Evolutionary conservation across 306 rosid species (phyloP).

Genomic region (Cercis canadensis): DNA sequence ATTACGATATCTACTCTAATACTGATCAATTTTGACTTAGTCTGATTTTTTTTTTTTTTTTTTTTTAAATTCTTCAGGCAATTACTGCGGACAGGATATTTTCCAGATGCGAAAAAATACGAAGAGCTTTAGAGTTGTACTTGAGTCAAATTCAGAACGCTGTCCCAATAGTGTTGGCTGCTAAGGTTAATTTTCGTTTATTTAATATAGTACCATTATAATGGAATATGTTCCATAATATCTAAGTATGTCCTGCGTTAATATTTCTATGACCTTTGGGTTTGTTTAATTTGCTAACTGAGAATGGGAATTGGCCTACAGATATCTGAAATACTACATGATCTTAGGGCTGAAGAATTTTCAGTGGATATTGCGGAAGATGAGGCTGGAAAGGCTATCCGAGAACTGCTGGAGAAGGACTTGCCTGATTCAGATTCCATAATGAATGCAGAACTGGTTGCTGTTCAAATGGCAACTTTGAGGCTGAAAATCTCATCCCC

Average conservation of each 20-base stretch:
- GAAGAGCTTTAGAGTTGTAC: constrained; percentile 41
- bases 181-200: constrained; percentile 51
- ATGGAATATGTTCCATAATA: no score
- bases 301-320: constrained; percentile 33
- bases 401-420: constrained; percentile 44
- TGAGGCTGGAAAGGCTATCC: constrained; percentile 55
- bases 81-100: constrained; percentile 48
- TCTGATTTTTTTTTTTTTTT: no score
- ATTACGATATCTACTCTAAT: not conserved
- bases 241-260: no score
- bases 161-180: constrained; percentile 57
- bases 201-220: not conserved
- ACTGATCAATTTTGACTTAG: not conserved
- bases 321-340: constrained; percentile 57
- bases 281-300: constrained; percentile 20
- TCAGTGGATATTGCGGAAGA: constrained; percentile 46
- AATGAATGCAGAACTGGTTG: constrained; percentile 50
- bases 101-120: constrained; percentile 55
- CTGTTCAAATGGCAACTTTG: constrained; percentile 54
- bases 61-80: constrained; percentile 56
- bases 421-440: constrained; percentile 32
- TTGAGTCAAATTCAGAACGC: constrained; percentile 55
- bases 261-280: not conserved
- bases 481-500: constrained; percentile 46
- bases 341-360: constrained; percentile 50